Base-by-base conservation (phyloP, 208 protist genomes). In the Leishmania mexicana region DNA sequence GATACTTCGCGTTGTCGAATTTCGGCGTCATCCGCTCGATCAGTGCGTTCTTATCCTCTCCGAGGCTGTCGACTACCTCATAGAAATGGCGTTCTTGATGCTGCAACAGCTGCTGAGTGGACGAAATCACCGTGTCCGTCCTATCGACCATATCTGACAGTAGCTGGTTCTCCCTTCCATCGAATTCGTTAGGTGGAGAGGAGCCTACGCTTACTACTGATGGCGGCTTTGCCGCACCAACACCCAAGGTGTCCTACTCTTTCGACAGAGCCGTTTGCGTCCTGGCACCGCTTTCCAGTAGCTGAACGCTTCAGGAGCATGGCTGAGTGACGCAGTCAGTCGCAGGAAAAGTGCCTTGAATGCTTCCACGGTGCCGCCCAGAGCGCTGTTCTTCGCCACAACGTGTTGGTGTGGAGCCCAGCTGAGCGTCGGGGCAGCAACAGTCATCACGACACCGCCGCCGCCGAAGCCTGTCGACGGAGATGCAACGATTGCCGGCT, bases 331-430 rank as follows among this genome's bases (percentile, higher is more conserved):
- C 1, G 57, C 72, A 6, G 85, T 78, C n/a, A 90, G 76, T 31
- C 86, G 79, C 28, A 83, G 31, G 0, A 60, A 62, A 3, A 88
- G 71, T 58, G 83, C 75, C 54, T 89, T 89, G 42, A 91, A 78
- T 38, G 79, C 83, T n/a, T 88, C 80, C 53, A 90, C 38, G 60
- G 19, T 31, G 60, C 2, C n/a, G n/a, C 11, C 21, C 17, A 93
- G 62, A 19, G 88, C 31, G 8, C 40, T 6, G 53, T 89, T 87
- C 65, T 88, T 89, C 0, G 72, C 62, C 17, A 71, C 64, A 10
- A 79, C 51, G 7, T 47, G 79, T 8, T 72, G 54, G 7, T 38
- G 78, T 35, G 76, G 72, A 15, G 38, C 28, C 35, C 35, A 71
- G 28, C 60, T 79, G 17, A 78, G 54, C 1, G 31, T 47, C 15